These are phyloP conservation scores for Chlamydomonas reinhardtii DNA, from an alignment of 163 green algal genomes.

Conservation along the genomic window DNA sequence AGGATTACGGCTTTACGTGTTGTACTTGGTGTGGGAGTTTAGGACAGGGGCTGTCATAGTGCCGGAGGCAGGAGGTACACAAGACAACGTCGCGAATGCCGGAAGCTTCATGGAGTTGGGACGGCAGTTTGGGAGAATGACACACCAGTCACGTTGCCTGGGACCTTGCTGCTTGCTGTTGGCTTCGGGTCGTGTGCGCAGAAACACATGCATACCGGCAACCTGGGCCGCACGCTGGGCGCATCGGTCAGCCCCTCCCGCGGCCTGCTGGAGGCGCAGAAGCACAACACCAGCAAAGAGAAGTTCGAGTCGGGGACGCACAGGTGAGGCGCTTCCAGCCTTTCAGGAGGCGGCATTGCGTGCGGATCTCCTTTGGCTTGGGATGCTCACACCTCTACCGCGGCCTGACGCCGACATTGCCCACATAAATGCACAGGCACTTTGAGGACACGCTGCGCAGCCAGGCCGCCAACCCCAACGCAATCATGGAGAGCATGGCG, in stretches of 20 bases:
- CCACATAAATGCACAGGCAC: slow-evolving; percentile 43
- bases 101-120: too few species aligned
- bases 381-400: too few species aligned
- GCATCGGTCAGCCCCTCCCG: slow-evolving; percentile 55
- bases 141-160: too few species aligned
- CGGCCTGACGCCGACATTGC: too few species aligned
- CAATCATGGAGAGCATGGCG: slow-evolving; percentile 70
- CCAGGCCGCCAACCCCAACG: slow-evolving; percentile 65
- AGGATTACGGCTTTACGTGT: background rate
- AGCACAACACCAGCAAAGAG: slow-evolving; percentile 59
- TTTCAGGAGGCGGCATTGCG: too few species aligned
- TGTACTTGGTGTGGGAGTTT: too few species aligned
- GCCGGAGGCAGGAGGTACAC: too few species aligned
- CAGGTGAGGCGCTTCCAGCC: slow-evolving; percentile 45
- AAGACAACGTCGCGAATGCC: too few species aligned
- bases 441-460: slow-evolving; percentile 73
- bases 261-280: slow-evolving; percentile 64
- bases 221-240: slow-evolving; percentile 53
- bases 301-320: slow-evolving; percentile 50
- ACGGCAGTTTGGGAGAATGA: too few species aligned
- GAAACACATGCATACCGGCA: slow-evolving; percentile 62
- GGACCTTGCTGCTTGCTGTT: too few species aligned
- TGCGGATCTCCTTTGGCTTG: too few species aligned
- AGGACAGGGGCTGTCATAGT: too few species aligned
- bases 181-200: slow-evolving; percentile 7